Base-by-base conservation (phyloP, 495 filamentous ascomycete genomes). In the Aspergillus egyptiacus region DNA sequence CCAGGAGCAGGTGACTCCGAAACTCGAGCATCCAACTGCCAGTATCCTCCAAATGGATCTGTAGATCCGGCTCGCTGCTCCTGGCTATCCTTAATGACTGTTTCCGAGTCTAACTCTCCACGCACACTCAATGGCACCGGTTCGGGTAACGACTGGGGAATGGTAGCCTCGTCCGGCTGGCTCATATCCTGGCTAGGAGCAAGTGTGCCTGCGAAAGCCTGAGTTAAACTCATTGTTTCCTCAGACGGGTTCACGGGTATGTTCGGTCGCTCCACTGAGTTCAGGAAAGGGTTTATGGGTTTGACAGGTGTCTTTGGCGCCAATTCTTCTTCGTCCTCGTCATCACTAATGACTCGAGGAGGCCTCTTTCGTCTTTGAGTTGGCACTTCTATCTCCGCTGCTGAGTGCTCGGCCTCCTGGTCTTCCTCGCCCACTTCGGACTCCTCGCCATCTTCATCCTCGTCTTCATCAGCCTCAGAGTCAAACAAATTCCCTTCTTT, bases 161-260 rank as follows among this genome's bases (percentile, higher is more conserved):
- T 76, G 13, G 71, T 70, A 23, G 80, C 46, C 15, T 73, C 72
- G 35, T 72, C 75, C 40, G 46, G 48, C 57, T 53, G 59, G 43
- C 56, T 61, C 24, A 58, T 57, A 5, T 57, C 54, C 20, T 72
- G 56, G 35, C 78, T 80, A 25, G 86, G 79, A 39, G 83, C 86
- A 78, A 96, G 84, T 2, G 91, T 96, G 20, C 87, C 89, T n/a
- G 86, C 85, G 63, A 95, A 96, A 43, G 89, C 87, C 62, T 96
- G 91, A 4, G 89, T 95, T 40, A 95, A 73, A 33, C 89, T 87
- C 47, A 95, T 78, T 30, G 82, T 78, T 50, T 71, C 70, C 14
- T 69, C 67, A 4, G 70, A 67, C 20, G 72, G 73, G 25, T 84
- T 66, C 2, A 77, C 78, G 18, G 77, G 82, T 51, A 86, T 81